These are phyloP conservation scores for Plantago coronopus DNA, from an alignment of 305 asterid genomes.

Conservation along the genomic window DNA sequence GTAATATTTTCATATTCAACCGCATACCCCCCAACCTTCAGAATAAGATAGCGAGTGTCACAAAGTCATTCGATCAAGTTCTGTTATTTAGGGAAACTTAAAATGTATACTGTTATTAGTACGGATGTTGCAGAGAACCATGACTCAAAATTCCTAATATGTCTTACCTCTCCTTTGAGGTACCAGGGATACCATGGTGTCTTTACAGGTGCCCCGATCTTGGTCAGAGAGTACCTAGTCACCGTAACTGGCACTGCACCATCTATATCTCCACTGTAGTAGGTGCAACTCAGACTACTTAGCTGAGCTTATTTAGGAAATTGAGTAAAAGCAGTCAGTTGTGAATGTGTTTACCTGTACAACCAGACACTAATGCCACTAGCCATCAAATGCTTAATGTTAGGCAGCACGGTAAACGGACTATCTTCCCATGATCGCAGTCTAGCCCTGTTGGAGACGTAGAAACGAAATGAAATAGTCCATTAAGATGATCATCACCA, in stretches of 20 bases:
- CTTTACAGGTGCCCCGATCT: slow-evolving; percentile 2
- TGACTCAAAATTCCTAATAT: too few relatives aligned
- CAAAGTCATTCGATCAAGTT: neutral
- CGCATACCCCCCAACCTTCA: slow-evolving; percentile 72
- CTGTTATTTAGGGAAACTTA: too few relatives aligned
- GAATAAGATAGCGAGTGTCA: neutral
- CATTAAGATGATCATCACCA: too few relatives aligned
- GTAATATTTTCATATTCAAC: slow-evolving; percentile 62
- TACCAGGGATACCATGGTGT: slow-evolving; percentile 10
- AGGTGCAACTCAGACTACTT: neutral
- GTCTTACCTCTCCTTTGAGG: slow-evolving; percentile 7
- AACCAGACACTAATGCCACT: slow-evolving; percentile 5
- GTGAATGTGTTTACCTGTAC: neutral
- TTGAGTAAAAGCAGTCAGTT: neutral
- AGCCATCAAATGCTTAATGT: neutral
- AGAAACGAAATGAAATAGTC: too few relatives aligned
- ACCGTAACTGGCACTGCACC: slow-evolving; percentile 26
- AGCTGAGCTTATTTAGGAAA: too few relatives aligned
- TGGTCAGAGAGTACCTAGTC: slow-evolving; percentile 4
- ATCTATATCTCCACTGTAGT: slow-evolving; percentile 3
- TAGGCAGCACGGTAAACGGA: neutral
- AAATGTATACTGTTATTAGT: too few relatives aligned
- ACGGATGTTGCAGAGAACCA: too few relatives aligned
- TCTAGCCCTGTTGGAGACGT: too few relatives aligned
- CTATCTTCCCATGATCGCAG: neutral